These are phyloP conservation scores for Drechmeria coniospora DNA, from an alignment of 2,329 filamentous ascomycete genomes.

Conservation along the genomic window DNA sequence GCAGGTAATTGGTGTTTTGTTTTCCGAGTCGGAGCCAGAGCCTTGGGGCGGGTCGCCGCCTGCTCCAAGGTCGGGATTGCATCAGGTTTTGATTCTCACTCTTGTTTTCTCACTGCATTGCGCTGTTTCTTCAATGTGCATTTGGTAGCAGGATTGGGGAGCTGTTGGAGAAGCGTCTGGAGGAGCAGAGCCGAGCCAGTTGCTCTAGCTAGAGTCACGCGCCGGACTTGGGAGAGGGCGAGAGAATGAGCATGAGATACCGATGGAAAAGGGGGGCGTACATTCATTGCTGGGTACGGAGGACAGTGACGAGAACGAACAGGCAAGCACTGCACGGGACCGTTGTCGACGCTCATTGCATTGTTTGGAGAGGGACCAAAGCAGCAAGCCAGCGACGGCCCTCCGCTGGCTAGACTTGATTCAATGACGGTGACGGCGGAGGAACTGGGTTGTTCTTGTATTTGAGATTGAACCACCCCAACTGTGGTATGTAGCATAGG, in stretches of 20 bases:
- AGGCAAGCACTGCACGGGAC: no score
- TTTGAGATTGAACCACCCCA: no score
- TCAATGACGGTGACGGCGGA: no score
- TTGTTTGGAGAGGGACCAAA: no score
- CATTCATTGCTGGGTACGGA: conserved; percentile 1
- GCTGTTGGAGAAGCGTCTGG: background rate
- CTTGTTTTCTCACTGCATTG: conserved; percentile 8
- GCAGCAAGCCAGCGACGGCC: background rate
- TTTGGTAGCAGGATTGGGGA: conserved; percentile 3
- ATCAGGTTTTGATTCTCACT: conserved; percentile 6
- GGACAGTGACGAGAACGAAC: conserved; percentile 2
- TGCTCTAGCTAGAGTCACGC: no score
- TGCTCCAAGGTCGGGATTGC: conserved; percentile 8
- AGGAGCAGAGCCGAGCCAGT: no score
- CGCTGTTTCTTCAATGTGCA: conserved; percentile 6
- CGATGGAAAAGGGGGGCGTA: background rate
- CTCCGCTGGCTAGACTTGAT: no score
- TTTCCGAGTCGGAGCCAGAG: conserved; percentile 16
- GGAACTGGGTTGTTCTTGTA: no score
- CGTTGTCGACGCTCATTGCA: background rate
- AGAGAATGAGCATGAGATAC: background rate
- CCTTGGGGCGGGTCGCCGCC: conserved; percentile 13
- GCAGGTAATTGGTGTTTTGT: conserved; percentile 12
- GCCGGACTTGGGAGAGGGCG: no score
- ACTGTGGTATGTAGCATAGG: no score